phyloP scores from a whole-genome alignment of 2,329 filamentous ascomycete genomes.

The Monosporascus ibericus region DNA sequence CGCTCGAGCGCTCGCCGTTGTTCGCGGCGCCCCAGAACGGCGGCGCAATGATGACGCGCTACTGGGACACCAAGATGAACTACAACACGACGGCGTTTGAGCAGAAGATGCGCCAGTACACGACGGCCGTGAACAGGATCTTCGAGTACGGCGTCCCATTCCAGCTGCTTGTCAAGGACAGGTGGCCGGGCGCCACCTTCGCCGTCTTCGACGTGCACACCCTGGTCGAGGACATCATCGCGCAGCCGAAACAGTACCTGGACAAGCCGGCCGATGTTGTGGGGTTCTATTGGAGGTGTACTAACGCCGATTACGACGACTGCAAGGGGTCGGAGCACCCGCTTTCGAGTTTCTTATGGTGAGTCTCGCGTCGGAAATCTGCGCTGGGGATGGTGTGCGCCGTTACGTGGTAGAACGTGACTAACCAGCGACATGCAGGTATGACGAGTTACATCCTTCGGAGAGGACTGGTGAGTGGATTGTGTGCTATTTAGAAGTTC shows the following conservation, averaged over 20 bases:
- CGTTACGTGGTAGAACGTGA: neutral
- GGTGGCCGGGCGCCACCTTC: slow-evolving; percentile 54
- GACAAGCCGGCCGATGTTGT: slow-evolving; percentile 57
- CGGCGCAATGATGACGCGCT: slow-evolving; percentile 34
- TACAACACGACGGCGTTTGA: slow-evolving; percentile 43
- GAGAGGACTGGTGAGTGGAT: slow-evolving; percentile 49
- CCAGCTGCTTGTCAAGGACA: slow-evolving; percentile 33
- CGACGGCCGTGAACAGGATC: slow-evolving; percentile 41
- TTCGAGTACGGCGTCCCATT: slow-evolving; percentile 45
- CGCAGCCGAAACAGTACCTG: slow-evolving; percentile 54
- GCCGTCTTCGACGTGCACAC: slow-evolving; percentile 62
- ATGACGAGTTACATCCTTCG: slow-evolving; percentile 67
- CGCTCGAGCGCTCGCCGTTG: slow-evolving; percentile 60
- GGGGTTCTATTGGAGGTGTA: slow-evolving; percentile 51
- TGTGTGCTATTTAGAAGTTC: slow-evolving; percentile 9
- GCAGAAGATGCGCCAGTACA: slow-evolving; percentile 44
- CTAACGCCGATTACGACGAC: slow-evolving; percentile 12
- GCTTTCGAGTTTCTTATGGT: slow-evolving; percentile 64
- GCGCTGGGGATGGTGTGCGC: no score
- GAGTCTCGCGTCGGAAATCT: slow-evolving; percentile 3
- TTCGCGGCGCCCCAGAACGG: slow-evolving; percentile 48
- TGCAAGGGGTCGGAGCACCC: slow-evolving; percentile 35
- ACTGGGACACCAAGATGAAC: slow-evolving; percentile 39
- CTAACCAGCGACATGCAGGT: slow-evolving; percentile 24
- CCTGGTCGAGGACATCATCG: slow-evolving; percentile 59